phyloP scores from a whole-genome alignment of 768 basidiomycete species.

The Coprinopsis cinerea region DNA sequence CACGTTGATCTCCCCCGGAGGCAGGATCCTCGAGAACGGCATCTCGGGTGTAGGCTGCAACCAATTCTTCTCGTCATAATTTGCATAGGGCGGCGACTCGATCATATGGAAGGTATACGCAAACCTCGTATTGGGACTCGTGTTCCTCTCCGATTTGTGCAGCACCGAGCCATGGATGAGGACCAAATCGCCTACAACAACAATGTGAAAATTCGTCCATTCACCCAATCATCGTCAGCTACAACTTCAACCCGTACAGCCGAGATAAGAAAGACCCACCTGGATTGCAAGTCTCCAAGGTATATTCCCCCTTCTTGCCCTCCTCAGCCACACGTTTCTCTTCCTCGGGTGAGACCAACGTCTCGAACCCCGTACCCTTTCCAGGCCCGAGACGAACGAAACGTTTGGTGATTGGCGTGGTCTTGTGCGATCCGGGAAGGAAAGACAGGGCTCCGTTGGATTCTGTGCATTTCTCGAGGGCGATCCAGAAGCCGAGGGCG shows the following conservation, averaged over 20 bases:
- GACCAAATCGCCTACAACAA: constrained; percentile 70
- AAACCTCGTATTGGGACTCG: constrained; percentile 71
- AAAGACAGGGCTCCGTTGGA: constrained; percentile 85
- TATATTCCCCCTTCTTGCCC: constrained; percentile 40
- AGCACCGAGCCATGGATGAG: constrained; percentile 90
- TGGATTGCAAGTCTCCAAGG: constrained; percentile 67
- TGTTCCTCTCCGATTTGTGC: constrained; percentile 89
- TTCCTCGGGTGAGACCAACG: constrained; percentile 36
- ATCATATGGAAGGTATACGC: constrained; percentile 98
- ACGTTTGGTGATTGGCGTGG: constrained; percentile 68
- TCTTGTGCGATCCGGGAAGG: constrained; percentile 84
- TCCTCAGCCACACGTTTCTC: constrained; percentile 24
- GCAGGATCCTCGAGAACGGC: constrained; percentile 69
- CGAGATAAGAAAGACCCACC: constrained; percentile 33
- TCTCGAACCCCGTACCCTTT: constrained; percentile 79
- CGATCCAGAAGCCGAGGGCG: constrained; percentile 96
- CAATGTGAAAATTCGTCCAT: background rate
- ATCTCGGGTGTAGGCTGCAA: constrained; percentile 79
- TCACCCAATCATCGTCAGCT: background rate
- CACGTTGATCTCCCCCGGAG: constrained; percentile 17
- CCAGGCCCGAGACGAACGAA: constrained; percentile 72
- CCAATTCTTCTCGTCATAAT: constrained; percentile 93
- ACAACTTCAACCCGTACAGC: background rate
- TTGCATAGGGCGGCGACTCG: constrained; percentile 62
- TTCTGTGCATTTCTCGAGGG: constrained; percentile 81